These are phyloP conservation scores for Penicillium sp. DNA, from an alignment of 2,329 filamentous ascomycete species.

Conservation along the genomic window DNA sequence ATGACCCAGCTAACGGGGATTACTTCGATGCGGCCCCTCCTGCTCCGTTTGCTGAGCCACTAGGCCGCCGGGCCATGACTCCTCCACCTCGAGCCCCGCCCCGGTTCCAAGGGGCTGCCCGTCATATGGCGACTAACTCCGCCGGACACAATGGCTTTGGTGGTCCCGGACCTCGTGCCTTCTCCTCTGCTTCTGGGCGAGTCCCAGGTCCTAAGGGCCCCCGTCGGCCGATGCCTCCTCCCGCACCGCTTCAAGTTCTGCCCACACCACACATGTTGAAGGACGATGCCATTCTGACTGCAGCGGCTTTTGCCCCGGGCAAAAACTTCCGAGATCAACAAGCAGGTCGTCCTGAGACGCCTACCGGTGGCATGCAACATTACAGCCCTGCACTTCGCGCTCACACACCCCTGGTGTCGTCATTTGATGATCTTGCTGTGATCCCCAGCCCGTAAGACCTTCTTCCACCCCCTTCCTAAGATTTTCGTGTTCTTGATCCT, in stretches of 20 bases:
- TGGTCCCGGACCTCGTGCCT: conserved; percentile 57
- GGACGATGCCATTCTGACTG: conserved; percentile 72
- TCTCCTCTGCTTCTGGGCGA: conserved; percentile 61
- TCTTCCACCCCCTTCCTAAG: neutral
- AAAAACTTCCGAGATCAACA: conserved; percentile 64
- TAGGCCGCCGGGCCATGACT: conserved; percentile 90
- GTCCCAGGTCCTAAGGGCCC: conserved; percentile 46
- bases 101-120: conserved; percentile 49
- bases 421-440: conserved; percentile 80
- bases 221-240: conserved; percentile 68
- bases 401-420: conserved; percentile 74
- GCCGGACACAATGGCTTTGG: conserved; percentile 31
- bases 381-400: conserved; percentile 73
- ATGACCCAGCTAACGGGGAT: conserved; percentile 49
- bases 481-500: neutral
- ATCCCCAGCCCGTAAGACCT: conserved; percentile 86
- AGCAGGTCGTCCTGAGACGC: conserved; percentile 65
- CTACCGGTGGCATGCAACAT: conserved; percentile 58
- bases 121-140: conserved; percentile 50
- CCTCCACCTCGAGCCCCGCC: conserved; percentile 74
- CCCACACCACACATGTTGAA: conserved; percentile 82
- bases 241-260: conserved; percentile 68
- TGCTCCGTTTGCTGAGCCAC: conserved; percentile 75
- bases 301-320: conserved; percentile 86
- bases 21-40: conserved; percentile 29